Evolutionary conservation across 768 basidiomycete species (phyloP), one percentile per base, ranked within the genome.

Genomic region (Kwoniella mangroviensis): DNA sequence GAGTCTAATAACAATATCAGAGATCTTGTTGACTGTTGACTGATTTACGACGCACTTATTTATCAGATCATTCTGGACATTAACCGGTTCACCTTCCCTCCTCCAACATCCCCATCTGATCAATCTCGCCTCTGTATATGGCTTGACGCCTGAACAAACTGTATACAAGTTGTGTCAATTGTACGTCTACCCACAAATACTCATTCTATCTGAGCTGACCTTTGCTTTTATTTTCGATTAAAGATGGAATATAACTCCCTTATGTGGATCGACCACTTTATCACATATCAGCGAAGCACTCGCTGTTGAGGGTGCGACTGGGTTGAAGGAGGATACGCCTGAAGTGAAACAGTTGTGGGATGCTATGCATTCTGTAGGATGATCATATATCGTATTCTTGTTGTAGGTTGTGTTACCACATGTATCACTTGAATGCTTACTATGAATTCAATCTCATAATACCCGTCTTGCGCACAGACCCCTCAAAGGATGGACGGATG

Each of bases 31-130:
- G 40, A 19, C 15, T 12, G 9, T 60, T 12, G 13, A 6, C 42
- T 60, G 59, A 60, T 41, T 9, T 42, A 15, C n/a, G 34, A 19
- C 7, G 40, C n/a, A n/a, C 59, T 41, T 5, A 60, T 49, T 3
- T 24, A 21, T 21, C 57, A 92, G 92, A 75, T 92, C 92, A 17
- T 93, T 94, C 82, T 93, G 93, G 92, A 93, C 93, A 24, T 83
- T 94, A 24, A 87, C 90, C 1, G 90, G 91, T n/a, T 91, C 91
- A 2, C 90, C 91, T 4, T 84, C 78, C 17, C 84, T 93, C 10
- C 84, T 92, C 4, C 64, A 79, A 3, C 86, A 89, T 76, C 87
- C 86, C 0, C 78, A 84, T 2, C 76, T 90, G 4, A 73, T 81
- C 19, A 72, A 83, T 3, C 83, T 90, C 15, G 87, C 89, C 0